Evolutionary conservation across 2,329 filamentous ascomycete genomes (phyloP).

Genomic region (Trichoderma sp.): DNA sequence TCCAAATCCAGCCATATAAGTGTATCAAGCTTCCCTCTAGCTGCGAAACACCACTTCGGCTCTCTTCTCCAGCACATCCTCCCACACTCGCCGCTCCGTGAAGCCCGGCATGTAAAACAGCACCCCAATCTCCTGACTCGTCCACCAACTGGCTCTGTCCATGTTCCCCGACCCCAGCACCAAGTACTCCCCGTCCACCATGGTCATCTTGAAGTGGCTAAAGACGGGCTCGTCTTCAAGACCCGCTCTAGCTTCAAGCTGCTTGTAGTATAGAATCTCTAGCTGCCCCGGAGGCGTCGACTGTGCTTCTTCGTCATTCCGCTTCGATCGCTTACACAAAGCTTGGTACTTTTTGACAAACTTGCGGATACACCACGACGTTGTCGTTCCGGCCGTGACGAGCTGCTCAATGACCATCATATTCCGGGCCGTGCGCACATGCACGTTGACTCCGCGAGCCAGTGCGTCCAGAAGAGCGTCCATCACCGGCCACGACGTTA

Average conservation of each 20-base stretch:
- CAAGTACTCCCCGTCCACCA: conserved; percentile 68
- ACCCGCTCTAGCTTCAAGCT: conserved; percentile 37
- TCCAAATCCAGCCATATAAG: neutral
- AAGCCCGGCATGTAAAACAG: conserved; percentile 53
- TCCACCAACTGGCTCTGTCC: conserved; percentile 84
- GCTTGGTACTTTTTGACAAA: conserved; percentile 59
- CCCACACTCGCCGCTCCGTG: conserved; percentile 44
- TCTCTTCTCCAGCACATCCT: conserved; percentile 43
- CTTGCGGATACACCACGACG: conserved; percentile 62
- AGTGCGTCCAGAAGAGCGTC: conserved; percentile 63
- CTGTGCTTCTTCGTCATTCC: conserved; percentile 48
- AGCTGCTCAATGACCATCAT: conserved; percentile 82
- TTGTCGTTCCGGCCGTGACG: conserved; percentile 76
- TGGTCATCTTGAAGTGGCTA: conserved; percentile 75
- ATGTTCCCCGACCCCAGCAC: conserved; percentile 81
- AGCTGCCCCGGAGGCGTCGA: conserved; percentile 51
- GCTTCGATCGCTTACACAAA: conserved; percentile 31
- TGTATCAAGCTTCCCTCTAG: neutral
- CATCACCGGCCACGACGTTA: conserved; percentile 69
- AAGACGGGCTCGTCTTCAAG: conserved; percentile 64
- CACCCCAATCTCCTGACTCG: conserved; percentile 80
- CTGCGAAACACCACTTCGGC: conserved; percentile 40
- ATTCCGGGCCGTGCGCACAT: conserved; percentile 65
- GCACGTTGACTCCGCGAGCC: conserved; percentile 66
- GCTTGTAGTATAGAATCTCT: conserved; percentile 61